Evolutionary conservation across 257 asterid genomes (phyloP), one percentile per base, ranked within the genome.

Genomic region (Linaria vulgaris): DNA sequence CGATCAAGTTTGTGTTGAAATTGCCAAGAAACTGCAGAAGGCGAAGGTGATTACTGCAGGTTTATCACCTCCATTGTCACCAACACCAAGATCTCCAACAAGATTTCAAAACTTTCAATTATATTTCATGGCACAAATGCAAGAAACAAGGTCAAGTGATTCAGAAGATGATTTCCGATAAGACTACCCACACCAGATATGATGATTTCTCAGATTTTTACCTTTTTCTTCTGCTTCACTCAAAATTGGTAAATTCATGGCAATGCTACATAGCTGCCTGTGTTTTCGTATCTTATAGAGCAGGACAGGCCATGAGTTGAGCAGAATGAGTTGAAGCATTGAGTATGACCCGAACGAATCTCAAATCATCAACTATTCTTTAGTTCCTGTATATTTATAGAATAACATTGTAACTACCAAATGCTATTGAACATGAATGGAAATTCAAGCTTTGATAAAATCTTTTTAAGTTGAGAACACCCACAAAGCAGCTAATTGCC

Each of bases 151-250:
- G 52, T 80, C 87, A 1, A 83, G 85, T 69, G 96, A 90, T 31
- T 81, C 94, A 8, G 95, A 86, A 19, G 86, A 81, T 68, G 96
- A 81, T 67, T 88, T 88, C 64, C 82, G 70, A 76, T 41, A 6
- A n/a, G n/a, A 56, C 39, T 34, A 4, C 41, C 41, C 47, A 15
- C 46, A 56, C 22, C n/a, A 56, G 13, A 56, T 16, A 37, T 45
- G 17, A 3, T 11, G 1, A 57, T 48, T 48, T 11, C 10, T 17
- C 16, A 8, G 54, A 17, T 14, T 16, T 48, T 16, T 27, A 3
- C 34, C 6, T 27, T 27, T 27, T 27, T 6, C 6, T 2, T 6
- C 34, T 27, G 34, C 34, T 27, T 3, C 34, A 27, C n/a, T n/a
- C n/a, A n/a, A n/a, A 27, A 27, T 34, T 11, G 9, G 41, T 34